Evolutionary conservation across 306 rosid species (phyloP).

Genomic region (Betula pendula): DNA sequence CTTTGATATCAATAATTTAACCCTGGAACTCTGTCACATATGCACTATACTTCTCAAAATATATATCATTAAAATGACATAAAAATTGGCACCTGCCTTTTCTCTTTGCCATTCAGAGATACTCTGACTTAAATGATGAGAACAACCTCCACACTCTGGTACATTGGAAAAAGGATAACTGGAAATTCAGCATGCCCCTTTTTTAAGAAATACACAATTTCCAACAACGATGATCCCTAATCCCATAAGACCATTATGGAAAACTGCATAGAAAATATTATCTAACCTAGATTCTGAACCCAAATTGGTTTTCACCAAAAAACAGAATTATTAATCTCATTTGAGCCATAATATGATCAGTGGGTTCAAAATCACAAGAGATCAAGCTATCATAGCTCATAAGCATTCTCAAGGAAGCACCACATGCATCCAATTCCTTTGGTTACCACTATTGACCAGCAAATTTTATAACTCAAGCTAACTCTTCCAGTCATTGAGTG

Average conservation of each 20-base stretch:
- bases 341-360: neutral
- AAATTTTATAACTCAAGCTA: neutral
- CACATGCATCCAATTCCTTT: neutral
- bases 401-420: neutral
- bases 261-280: neutral
- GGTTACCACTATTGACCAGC: neutral
- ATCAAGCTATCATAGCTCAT: neutral
- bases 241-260: neutral
- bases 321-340: conserved; percentile 4
- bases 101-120: too few species aligned
- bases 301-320: conserved; percentile 3
- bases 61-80: too few species aligned
- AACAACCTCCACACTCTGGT: too few species aligned
- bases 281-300: conserved; percentile 11
- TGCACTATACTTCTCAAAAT: neutral
- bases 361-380: neutral
- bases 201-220: too few species aligned
- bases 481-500: neutral
- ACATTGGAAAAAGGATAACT: neutral
- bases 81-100: too few species aligned
- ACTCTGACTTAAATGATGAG: too few species aligned
- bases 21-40: neutral
- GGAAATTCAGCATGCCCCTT: neutral
- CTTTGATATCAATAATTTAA: neutral
- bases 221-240: neutral